Evolutionary conservation across 345 rosid genomes (phyloP).

Genomic region (Boechera stricta): DNA sequence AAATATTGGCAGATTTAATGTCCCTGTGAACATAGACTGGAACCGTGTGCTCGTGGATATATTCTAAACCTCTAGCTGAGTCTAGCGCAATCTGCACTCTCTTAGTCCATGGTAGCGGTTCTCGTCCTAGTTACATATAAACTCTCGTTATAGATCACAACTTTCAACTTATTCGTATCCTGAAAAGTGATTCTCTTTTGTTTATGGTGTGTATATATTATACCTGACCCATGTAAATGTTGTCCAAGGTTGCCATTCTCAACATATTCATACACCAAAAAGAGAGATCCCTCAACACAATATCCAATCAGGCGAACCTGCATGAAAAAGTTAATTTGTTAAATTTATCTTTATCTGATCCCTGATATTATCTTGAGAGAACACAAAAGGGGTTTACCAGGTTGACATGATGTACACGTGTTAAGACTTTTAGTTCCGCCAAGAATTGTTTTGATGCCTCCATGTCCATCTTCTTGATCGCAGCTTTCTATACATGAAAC

Average conservation of each 20-base stretch:
- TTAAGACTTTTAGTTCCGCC: constrained; percentile 91
- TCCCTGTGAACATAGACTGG: constrained; percentile 98
- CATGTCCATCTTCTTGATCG: constrained; percentile 99
- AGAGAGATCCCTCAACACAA: constrained; percentile 93
- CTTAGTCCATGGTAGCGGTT: constrained; percentile 77
- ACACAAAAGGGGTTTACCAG: constrained; percentile 60
- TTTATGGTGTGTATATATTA: not conserved
- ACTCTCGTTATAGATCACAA: not conserved
- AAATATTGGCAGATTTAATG: constrained; percentile 91
- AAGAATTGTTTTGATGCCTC: constrained; percentile 90
- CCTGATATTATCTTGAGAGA: constrained; percentile 7
- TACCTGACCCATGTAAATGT: constrained; percentile 91
- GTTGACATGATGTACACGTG: constrained; percentile 92
- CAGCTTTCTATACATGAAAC: constrained; percentile 72
- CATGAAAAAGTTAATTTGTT: not conserved
- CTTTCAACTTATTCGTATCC: not conserved
- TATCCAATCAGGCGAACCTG: constrained; percentile 94
- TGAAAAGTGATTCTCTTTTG: not conserved
- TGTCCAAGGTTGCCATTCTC: constrained; percentile 95
- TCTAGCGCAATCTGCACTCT: constrained; percentile 98
- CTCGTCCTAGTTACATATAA: constrained; percentile 59
- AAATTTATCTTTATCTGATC: not conserved
- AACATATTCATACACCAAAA: constrained; percentile 82
- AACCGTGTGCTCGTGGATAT: constrained; percentile 96
- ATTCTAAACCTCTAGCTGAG: constrained; percentile 98